Base-by-base conservation (phyloP, 768 basidiomycete genomes). In the Leccinum variicolor region DNA sequence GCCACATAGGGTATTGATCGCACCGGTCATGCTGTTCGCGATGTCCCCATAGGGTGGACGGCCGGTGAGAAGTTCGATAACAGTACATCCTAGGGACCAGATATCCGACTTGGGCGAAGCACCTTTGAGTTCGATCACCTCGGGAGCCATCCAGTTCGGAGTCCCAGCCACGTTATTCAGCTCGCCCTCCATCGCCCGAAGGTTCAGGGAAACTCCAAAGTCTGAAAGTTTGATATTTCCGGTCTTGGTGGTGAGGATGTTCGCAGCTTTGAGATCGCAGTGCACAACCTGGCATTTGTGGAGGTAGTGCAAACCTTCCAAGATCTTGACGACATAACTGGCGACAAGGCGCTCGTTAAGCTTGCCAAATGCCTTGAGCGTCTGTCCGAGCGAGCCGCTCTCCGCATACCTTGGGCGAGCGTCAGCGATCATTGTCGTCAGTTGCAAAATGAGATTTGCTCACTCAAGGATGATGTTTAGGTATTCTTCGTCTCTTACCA, bases 81-180 rank as follows among this genome's bases (percentile, higher is more conserved):
- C 86, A 4, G 96, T 98, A 68, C 95, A 97, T 1, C 86, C 96
- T 61, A 99, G 74, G 0, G 94, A 96, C 94, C 94, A 97, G 31
- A 97, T 95, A 69, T 97, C 94, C 26, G 92, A 89, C 65, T 94
- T 94, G 0, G 88, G 80, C n/a, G 91, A 89, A 8, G 96, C 92
- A 4, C 95, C 95, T 70, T 94, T 90, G 55, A 98, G 82, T 69
- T 94, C 89, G 60, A 99, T 98, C 52, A 98, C 92, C 73, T 99
- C 96, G 3, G 96, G 96, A 11, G 95, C 95, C 94, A 99, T 98
- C 96, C 96, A 99, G 67, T 98, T 96, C 14, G 96, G 96, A 10
- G 96, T 99, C 10, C 96, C 96, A 8, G 90, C 88, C 26, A 93
- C 89, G 64, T 90, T 90, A 69, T 90, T 87, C 64, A 84, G 87